These are phyloP conservation scores for Massariosphaeria phaeospora DNA, from an alignment of 495 filamentous ascomycete genomes.

Conservation along the genomic window DNA sequence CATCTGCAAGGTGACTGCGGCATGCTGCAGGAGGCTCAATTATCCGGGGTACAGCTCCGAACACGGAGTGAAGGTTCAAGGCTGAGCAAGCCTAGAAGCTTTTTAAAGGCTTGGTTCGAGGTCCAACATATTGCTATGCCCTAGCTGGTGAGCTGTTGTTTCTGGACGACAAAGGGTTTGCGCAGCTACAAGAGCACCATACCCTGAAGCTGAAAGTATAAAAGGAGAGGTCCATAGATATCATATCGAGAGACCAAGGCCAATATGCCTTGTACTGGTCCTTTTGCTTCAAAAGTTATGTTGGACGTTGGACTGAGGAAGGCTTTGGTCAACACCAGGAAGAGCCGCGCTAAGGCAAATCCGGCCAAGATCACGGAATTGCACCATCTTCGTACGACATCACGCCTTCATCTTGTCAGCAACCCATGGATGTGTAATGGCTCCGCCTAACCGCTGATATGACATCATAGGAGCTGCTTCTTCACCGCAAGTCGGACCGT, in stretches of 20 bases:
- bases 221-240: too few relatives aligned
- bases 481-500: neutral
- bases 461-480: neutral
- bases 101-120: neutral
- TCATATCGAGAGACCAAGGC: too few relatives aligned
- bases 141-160: neutral
- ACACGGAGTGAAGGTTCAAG: neutral
- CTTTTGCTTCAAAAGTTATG: too few relatives aligned
- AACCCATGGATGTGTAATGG: neutral
- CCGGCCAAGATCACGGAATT: neutral
- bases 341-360: neutral
- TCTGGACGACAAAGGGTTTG: too few relatives aligned
- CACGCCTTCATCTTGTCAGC: slow-evolving; percentile 3
- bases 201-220: too few relatives aligned
- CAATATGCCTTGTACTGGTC: too few relatives aligned
- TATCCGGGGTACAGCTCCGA: slow-evolving; percentile 1
- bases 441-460: neutral
- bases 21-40: neutral
- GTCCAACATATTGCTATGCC: neutral
- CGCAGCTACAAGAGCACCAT: too few relatives aligned
- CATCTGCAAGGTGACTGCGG: too few relatives aligned
- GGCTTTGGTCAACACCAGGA: neutral
- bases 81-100: neutral
- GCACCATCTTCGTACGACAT: slow-evolving; percentile 7
- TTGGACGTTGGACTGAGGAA: neutral